Evolutionary conservation across 495 filamentous ascomycete species (phyloP).

Genomic region (Aspergillus baeticus): DNA sequence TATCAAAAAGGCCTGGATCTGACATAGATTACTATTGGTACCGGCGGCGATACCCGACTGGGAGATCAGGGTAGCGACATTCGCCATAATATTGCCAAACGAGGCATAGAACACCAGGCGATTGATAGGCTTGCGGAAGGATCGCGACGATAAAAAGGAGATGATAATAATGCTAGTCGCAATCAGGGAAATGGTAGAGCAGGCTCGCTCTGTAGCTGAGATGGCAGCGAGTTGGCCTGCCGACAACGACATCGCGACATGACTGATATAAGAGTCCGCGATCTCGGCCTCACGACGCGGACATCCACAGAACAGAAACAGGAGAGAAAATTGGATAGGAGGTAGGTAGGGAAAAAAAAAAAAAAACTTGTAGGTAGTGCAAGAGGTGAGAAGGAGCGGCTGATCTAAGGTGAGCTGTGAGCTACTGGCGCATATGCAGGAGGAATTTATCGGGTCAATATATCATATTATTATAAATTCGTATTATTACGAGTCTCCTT

Average conservation of each 20-base stretch:
- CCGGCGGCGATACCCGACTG: slow-evolving; percentile 50
- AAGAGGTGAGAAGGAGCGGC: neutral
- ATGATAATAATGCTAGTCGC: slow-evolving; percentile 72
- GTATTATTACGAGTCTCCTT: neutral
- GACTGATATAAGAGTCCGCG: neutral
- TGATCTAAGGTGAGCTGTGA: slow-evolving; percentile 5
- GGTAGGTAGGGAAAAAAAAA: neutral
- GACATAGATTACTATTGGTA: slow-evolving; percentile 56
- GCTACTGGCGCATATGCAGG: neutral
- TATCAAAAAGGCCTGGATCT: slow-evolving; percentile 73
- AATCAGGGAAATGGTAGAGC: slow-evolving; percentile 68
- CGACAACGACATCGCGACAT: slow-evolving; percentile 25
- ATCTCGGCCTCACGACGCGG: neutral
- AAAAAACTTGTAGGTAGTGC: neutral
- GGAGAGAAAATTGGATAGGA: neutral
- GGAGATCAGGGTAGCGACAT: slow-evolving; percentile 75
- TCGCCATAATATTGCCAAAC: slow-evolving; percentile 80
- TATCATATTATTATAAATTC: slow-evolving; percentile 3
- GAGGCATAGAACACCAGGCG: slow-evolving; percentile 82
- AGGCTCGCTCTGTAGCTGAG: slow-evolving; percentile 62
- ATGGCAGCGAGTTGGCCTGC: slow-evolving; percentile 41
- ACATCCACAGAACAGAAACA: neutral
- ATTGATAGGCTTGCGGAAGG: slow-evolving; percentile 78
- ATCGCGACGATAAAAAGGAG: slow-evolving; percentile 57
- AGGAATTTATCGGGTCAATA: slow-evolving; percentile 5